Percentiles rank a stretch among this genome's conserved stretches.
These are phyloP conservation scores for Viola odorata DNA, from an alignment of 345 rosid species.

Conservation along the genomic window DNA sequence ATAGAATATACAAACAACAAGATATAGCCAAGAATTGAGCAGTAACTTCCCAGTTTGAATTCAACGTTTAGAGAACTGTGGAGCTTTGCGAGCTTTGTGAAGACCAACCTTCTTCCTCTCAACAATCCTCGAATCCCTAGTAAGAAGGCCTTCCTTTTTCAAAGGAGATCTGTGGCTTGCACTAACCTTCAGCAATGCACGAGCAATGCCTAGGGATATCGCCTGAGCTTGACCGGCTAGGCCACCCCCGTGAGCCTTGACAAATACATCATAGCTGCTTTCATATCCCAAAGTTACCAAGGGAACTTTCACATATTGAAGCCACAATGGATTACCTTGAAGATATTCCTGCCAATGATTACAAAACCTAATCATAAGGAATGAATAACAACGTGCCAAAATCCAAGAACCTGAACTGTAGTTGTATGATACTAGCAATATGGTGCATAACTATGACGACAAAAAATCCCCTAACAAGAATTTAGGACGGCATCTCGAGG, in stretches of 20 bases:
- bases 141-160: conserved; percentile 76
- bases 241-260: conserved; percentile 93
- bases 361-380: conserved; percentile 1
- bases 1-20: conserved; percentile 2
- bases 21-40: neutral
- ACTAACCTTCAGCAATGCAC: conserved; percentile 79
- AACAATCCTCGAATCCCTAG: conserved; percentile 81
- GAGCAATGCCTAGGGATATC: conserved; percentile 80
- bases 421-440: neutral
- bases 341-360: conserved; percentile 66
- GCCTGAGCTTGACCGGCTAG: conserved; percentile 99
- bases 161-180: conserved; percentile 62
- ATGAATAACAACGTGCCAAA: neutral
- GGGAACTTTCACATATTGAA: conserved; percentile 79
- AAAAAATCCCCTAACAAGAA: no score
- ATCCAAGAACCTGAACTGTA: no score
- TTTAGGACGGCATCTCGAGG: no score
- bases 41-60: conserved; percentile 3
- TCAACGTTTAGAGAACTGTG: conserved; percentile 86
- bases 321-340: conserved; percentile 95
- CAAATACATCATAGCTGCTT: conserved; percentile 73
- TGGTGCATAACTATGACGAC: no score
- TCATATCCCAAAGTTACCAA: conserved; percentile 77
- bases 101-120: conserved; percentile 96
- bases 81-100: conserved; percentile 95